Conservation (phyloP, 768 basidiomycete species). For the Coprinopsis marcescibilis region DNA sequence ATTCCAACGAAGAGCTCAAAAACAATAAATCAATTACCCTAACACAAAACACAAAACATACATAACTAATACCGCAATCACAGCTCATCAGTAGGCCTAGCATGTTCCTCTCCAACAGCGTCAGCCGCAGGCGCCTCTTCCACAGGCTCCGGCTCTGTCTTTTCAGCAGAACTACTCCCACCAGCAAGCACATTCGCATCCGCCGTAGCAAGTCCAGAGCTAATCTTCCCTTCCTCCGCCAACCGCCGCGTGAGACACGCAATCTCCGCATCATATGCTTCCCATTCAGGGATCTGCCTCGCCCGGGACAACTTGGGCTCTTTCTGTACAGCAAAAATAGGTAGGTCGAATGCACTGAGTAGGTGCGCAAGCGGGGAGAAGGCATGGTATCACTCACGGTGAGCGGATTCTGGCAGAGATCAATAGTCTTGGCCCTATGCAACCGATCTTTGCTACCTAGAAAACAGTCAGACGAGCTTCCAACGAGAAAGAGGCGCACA, state of each 20-base stretch:
- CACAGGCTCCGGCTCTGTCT: background rate
- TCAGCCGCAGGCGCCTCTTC: background rate
- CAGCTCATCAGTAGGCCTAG: constrained; percentile 8
- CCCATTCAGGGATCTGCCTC: constrained; percentile 96
- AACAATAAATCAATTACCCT: too few relatives aligned
- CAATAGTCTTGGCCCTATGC: constrained; percentile 82
- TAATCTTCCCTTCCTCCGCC: constrained; percentile 64
- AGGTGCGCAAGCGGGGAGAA: constrained; percentile 5
- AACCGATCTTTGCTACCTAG: constrained; percentile 84
- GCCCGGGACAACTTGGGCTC: constrained; percentile 94
- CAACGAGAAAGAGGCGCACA: too few relatives aligned
- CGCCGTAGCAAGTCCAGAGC: constrained; percentile 58
- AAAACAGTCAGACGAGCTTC: too few relatives aligned
- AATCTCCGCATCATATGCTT: constrained; percentile 88
- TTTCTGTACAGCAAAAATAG: too few relatives aligned
- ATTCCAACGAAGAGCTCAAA: too few relatives aligned
- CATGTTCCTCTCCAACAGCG: background rate
- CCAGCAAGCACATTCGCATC: constrained; percentile 66
- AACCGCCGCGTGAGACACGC: constrained; percentile 73
- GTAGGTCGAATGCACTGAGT: constrained; percentile 7
- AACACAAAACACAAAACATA: background rate
- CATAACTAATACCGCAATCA: background rate
- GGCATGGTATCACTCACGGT: constrained; percentile 60
- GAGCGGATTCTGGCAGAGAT: constrained; percentile 93
- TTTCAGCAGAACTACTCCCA: constrained; percentile 18